Base-by-base conservation (phyloP, 768 basidiomycete genomes). In the Termitomyces sp. region DNA sequence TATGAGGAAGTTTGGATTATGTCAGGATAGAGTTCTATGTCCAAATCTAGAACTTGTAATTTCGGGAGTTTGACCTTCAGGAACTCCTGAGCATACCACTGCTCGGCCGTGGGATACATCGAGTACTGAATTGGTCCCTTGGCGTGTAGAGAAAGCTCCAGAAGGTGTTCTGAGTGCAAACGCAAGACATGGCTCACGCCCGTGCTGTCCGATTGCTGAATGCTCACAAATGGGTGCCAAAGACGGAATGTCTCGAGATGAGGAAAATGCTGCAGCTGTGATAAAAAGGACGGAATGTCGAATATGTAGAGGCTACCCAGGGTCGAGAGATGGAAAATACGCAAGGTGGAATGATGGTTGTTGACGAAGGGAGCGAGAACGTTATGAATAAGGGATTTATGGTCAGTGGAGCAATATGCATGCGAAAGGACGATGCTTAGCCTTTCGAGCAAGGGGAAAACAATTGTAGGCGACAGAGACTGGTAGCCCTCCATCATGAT, bases 321-420 rank as follows among this genome's bases (percentile, higher is more conserved):
- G 25, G 53, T 56, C 12, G 45, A 52, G 14, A 62, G 48, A 19
- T 54, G 42, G 38, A 60, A 27, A 1, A 62, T 59, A 12, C 54
- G 51, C 23, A 69, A 53, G 9, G 59, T 64, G 4, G 17, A 11
- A 23, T 53, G 48, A 37, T 70, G 67, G 21, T 59, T 60, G 46
- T 66, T 65, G 25, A 71, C 54, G 51, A 69, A 69, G 17, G 67
- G 69, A 23, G 63, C 45, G 14, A 70, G 42, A 1, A 53, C 55
- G 16, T 62, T 52, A 14, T 49, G 5, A 10, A 66, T 25, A 4
- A 66, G 60, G 2, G n/a, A 31, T 16, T 35, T 51, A 7, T 44
- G 41, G 47, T 66, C 53, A 9, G 66, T 64, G 9, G 45, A 57
- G 17, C 53, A 40, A 41, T 63, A 63, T 0, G 63, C 62, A n/a